A percentile compares a stretch with the other conserved stretches of the same genome.
Conservation (phyloP, 352 stramenopile species). For the Hyaloperonospora arabidopsidis region DNA sequence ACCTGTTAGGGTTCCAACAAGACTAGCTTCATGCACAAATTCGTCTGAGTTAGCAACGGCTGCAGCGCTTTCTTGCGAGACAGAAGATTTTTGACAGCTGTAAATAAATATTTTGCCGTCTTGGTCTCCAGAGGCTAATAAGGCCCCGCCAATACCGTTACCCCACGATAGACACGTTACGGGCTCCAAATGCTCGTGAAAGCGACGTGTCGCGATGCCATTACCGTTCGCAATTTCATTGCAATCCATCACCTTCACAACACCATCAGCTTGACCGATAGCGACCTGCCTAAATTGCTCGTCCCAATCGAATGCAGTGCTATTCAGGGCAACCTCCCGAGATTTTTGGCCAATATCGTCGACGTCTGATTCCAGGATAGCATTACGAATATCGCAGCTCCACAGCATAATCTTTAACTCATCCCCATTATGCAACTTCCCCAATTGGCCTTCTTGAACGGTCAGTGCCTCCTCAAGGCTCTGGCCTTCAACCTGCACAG, state of each 20-base stretch:
- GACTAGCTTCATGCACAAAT: slow-evolving; percentile 2
- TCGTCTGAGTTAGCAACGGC: not conserved
- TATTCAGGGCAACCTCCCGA: slow-evolving; percentile 14
- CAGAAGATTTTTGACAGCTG: slow-evolving; percentile 8
- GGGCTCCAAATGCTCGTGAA: slow-evolving; percentile 50
- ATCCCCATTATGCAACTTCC: slow-evolving; percentile 2
- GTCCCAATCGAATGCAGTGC: slow-evolving; percentile 27
- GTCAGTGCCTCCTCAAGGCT: slow-evolving; percentile 44
- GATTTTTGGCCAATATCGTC: slow-evolving; percentile 27
- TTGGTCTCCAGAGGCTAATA: slow-evolving; percentile 43
- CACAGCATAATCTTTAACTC: slow-evolving; percentile 40
- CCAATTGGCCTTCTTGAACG: slow-evolving; percentile 20
- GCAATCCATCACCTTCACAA: slow-evolving; percentile 31
- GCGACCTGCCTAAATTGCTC: slow-evolving; percentile 24
- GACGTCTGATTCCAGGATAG: slow-evolving; percentile 34
- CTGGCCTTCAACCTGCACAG: slow-evolving; percentile 37
- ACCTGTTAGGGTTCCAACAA: slow-evolving; percentile 23
- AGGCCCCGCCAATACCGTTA: not conserved
- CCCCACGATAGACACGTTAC: slow-evolving; percentile 43
- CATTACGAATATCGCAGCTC: slow-evolving; percentile 31
- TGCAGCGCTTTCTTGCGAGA: not conserved
- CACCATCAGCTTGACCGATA: slow-evolving; percentile 37
- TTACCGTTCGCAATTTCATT: not conserved
- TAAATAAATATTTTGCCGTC: slow-evolving; percentile 57
- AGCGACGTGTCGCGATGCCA: slow-evolving; percentile 7